Evolutionary conservation across 2,329 filamentous ascomycete genomes (phyloP).

Genomic region (Fusarium sororula): DNA sequence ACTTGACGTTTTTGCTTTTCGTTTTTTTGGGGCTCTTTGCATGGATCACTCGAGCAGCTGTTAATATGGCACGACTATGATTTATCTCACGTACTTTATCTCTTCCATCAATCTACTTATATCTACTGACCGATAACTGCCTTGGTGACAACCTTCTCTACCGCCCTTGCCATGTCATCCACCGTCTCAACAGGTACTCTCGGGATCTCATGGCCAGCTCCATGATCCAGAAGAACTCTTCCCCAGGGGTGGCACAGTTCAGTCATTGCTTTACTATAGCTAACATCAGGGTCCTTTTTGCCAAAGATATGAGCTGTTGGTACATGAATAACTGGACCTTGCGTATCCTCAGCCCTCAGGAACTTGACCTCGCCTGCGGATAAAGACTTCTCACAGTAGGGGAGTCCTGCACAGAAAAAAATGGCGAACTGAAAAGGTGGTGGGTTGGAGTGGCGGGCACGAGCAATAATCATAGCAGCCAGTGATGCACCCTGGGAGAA

Average conservation of each 20-base stretch:
- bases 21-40: not conserved
- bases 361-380: not conserved
- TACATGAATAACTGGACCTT: not conserved
- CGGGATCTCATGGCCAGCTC: not conserved
- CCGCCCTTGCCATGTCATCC: constrained; percentile 1
- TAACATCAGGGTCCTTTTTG: not conserved
- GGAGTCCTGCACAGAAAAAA: not conserved
- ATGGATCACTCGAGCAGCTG: too few species aligned
- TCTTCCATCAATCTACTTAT: not conserved
- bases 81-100: not conserved
- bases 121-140: not conserved
- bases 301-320: not conserved
- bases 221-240: not conserved
- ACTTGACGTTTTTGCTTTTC: not conserved
- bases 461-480: not conserved
- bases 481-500: not conserved
- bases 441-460: not conserved
- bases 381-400: not conserved
- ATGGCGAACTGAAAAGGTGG: constrained; percentile 1
- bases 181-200: not conserved
- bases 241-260: constrained; percentile 1
- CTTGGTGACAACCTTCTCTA: constrained; percentile 3
- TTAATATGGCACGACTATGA: not conserved
- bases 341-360: not conserved
- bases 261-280: not conserved